Conservation (phyloP, 2,329 filamentous ascomycete species). For the Aspergillus unguis region DNA sequence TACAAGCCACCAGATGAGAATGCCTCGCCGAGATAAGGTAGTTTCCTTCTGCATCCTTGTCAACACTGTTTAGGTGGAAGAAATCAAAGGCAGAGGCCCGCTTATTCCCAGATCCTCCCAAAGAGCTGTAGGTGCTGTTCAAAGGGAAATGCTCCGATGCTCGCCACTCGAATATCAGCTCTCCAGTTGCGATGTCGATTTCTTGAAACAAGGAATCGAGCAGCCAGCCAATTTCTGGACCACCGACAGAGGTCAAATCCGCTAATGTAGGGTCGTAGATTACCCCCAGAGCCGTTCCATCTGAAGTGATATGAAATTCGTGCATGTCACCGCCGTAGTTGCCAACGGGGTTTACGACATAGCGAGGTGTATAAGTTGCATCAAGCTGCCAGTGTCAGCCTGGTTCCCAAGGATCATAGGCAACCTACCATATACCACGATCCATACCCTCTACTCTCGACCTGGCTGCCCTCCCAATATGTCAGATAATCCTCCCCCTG, state of each 20-base stretch:
- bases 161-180: slow-evolving; percentile 37
- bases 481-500: slow-evolving; percentile 24
- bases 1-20: slow-evolving; percentile 32
- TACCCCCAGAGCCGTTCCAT: slow-evolving; percentile 31
- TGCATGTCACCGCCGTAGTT: slow-evolving; percentile 30
- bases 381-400: slow-evolving; percentile 20
- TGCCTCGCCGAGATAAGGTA: slow-evolving; percentile 53
- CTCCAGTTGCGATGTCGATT: slow-evolving; percentile 35
- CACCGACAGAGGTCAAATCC: slow-evolving; percentile 27
- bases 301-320: slow-evolving; percentile 31
- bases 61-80: slow-evolving; percentile 57
- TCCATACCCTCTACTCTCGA: slow-evolving; percentile 20
- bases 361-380: slow-evolving; percentile 22
- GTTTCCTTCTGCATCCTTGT: slow-evolving; percentile 51
- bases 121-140: slow-evolving; percentile 19
- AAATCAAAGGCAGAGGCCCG: slow-evolving; percentile 48
- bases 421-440: slow-evolving; percentile 27
- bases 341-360: slow-evolving; percentile 20
- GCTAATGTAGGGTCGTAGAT: slow-evolving; percentile 28
- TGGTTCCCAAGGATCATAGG: not conserved
- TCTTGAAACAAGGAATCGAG: slow-evolving; percentile 31
- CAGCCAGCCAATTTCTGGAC: slow-evolving; percentile 30
- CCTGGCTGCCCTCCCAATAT: slow-evolving; percentile 26
- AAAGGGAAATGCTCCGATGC: slow-evolving; percentile 32
- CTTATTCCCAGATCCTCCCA: slow-evolving; percentile 11